Evolutionary conservation across 441 rosid genomes (phyloP), one percentile per base, ranked within the genome.

Genomic region (Erodium texanum): DNA sequence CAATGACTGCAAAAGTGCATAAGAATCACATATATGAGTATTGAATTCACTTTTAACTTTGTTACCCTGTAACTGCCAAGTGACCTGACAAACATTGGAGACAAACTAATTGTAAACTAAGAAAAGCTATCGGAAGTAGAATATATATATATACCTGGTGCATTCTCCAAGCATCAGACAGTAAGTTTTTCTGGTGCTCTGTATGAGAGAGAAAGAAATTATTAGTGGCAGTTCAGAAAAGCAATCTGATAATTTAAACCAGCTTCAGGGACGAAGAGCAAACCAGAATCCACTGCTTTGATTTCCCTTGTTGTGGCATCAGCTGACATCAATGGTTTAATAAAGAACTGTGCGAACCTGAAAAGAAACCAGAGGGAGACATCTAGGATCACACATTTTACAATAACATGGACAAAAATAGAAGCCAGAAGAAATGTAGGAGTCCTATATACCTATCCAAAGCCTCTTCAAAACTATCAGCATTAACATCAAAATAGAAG

Each of bases 231-330:
- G 48, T 27, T 67, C 66, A 7, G 66, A 48, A 68, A 36, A 32
- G 0, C 5, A 24, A 5, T 50, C 19, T 12, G n/a, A 38, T 7
- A 11, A 18, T 20, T 62, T 32, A 41, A 69, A 61, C 64, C 27
- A 58, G 70, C 65, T 62, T 15, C 66, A 64, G 38, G 48, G 68
- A 1, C 12, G 29, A 59, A 66, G 0, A 63, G 50, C 82, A 23
- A 70, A 93, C 97, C 97, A 81, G 96, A 94, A 80, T 91, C 97
- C 64, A 94, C 96, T 7, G 92, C 94, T 76, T 88, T 94, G 36
- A 89, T 89, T 77, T 94, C 96, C 79, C 97, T 87, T 62, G 24
- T 85, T 32, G 96, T 89, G 41, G 97, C 99, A 68, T 94, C 99
- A 66, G 93, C 86, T 11, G 96, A 86, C 96, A 94, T 89, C 77